Base-by-base conservation (phyloP, 2,329 filamentous ascomycete species). In the Huntiella savannae region DNA sequence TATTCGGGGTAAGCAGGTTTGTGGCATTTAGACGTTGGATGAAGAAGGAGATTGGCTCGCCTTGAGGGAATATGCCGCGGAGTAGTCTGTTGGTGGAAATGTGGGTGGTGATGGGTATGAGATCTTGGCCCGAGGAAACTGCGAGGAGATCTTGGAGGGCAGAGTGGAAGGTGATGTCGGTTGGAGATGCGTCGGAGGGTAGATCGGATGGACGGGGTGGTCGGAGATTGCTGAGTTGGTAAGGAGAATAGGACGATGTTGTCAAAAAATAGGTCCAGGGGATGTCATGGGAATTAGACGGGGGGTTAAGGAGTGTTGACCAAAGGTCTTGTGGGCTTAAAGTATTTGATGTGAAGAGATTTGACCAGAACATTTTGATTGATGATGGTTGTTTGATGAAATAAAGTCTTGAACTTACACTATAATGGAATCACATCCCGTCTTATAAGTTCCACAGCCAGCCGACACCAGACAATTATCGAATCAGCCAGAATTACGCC, bases 131-230 rank as follows among this genome's bases (percentile, higher is more conserved):
- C 11, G 63, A 61, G n/a, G 62, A 63, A 13, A 64, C 62, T n/a
- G 60, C 59, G 10, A 75, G 59, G 12, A 76, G 63, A 51, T 75
- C 71, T 53, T 75, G 71, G 50, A 75, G 74, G 40, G 71, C 71
- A 52, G 75, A 70, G 32, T 67, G 61, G 52, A 72, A 75, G 6
- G 67, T 70, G 53, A 72, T 71, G 33, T 32, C 17, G 36, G 13
- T 3, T 13, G 19, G 5, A 32, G 38, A 15, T 5, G 60, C 53
- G 35, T 54, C 55, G 3, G 56, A 49, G 6, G 65, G 62, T 1
- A 63, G 58, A 51, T 68, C 68, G 5, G 56, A 60, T 0, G 70
- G 70, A 0, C 60, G 54, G 2, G 71, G 71, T 50, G 66, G 68
- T 5, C 59, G 62, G 5, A 73, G 60, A 48, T 62, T 55, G 40